A percentile compares a stretch with the other conserved stretches of the same genome.
phyloP scores from a whole-genome alignment of 202 grass and related monocot genomes.

The Panicum hallii region DNA sequence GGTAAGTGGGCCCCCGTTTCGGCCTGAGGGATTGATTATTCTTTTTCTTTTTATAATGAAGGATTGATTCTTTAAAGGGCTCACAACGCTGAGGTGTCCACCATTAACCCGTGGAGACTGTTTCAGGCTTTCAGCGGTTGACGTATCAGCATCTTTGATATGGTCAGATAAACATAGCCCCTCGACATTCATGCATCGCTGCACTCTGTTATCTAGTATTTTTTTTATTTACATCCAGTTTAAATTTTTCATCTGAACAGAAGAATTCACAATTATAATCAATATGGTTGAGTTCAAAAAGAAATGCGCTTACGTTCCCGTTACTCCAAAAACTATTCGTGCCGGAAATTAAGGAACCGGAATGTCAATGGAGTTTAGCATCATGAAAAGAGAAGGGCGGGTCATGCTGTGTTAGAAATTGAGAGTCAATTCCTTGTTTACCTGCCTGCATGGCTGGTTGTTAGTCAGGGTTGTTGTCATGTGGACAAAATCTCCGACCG shows the following conservation, averaged over 20 bases:
- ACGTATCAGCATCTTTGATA: conserved; percentile 12
- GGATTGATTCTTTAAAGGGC: background rate
- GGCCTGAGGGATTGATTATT: too few species aligned
- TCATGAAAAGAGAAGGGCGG: background rate
- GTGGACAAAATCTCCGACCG: background rate
- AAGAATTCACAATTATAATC: conserved; percentile 18
- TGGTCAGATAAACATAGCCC: background rate
- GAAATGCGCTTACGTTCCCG: background rate
- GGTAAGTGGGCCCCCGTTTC: too few species aligned
- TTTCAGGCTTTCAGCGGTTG: conserved; percentile 1
- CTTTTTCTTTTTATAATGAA: too few species aligned
- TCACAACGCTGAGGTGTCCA: background rate
- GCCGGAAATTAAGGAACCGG: background rate
- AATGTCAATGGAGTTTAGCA: conserved; percentile 19
- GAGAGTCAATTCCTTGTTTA: conserved; percentile 6
- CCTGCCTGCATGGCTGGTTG: background rate
- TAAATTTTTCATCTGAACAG: background rate
- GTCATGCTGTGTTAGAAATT: background rate
- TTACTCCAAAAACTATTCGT: background rate
- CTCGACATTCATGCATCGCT: conserved; percentile 7
- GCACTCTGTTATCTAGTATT: background rate
- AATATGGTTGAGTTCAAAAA: background rate
- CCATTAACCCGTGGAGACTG: background rate
- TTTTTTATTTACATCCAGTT: background rate
- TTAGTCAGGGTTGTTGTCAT: background rate